Conservation (phyloP, 1,284 basidiomycete species). For the Leucoagaricus sp. region DNA sequence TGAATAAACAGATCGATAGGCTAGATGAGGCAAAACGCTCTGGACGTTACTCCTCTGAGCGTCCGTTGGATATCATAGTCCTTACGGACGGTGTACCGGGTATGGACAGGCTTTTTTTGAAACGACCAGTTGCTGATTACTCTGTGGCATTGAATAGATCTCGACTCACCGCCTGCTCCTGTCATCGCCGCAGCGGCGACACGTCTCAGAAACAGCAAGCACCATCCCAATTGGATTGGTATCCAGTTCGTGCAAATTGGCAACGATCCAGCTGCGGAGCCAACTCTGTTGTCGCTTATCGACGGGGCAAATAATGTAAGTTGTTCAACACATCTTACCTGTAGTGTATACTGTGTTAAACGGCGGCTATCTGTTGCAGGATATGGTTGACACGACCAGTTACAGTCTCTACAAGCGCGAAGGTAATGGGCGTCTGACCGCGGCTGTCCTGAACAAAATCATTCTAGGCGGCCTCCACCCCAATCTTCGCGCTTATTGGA, state of each 20-base stretch:
- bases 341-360: neutral
- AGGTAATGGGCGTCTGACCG: conserved; percentile 16
- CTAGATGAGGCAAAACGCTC: conserved; percentile 17
- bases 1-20: conserved; percentile 22
- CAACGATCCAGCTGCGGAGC: conserved; percentile 24
- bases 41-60: conserved; percentile 18
- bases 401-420: conserved; percentile 13
- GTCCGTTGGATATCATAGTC: conserved; percentile 32
- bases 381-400: conserved; percentile 27
- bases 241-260: conserved; percentile 38
- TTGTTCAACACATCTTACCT: neutral
- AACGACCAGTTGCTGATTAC: too few relatives aligned
- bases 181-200: conserved; percentile 24
- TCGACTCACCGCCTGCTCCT: neutral
- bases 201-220: conserved; percentile 21
- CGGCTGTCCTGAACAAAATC: conserved; percentile 24
- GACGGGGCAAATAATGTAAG: conserved; percentile 22
- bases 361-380: conserved; percentile 18
- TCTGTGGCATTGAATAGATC: neutral
- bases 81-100: conserved; percentile 32
- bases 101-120: conserved; percentile 14
- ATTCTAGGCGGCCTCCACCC: conserved; percentile 28
- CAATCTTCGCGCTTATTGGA: conserved; percentile 20
- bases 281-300: conserved; percentile 24
- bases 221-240: conserved; percentile 32